Evolutionary conservation across 176 grass and related monocot genomes (phyloP), one percentile per base, ranked within the genome.

Genomic region (Oryza meridionalis): DNA sequence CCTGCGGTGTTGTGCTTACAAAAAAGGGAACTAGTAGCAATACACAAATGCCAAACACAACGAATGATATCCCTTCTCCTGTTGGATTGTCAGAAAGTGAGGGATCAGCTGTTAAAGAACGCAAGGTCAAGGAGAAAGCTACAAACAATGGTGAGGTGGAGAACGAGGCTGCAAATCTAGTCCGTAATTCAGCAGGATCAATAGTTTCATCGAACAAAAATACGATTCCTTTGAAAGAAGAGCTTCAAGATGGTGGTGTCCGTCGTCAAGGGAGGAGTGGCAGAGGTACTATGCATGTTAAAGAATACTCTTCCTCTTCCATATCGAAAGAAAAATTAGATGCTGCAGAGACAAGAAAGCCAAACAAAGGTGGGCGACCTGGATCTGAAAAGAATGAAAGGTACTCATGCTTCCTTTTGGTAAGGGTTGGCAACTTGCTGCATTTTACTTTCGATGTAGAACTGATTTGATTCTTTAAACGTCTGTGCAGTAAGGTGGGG

Each of bases 211-310:
- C 82, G 67, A 92, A 86, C 73, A 92, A 90, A 78, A 97, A 80
- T 75, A 97, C 75, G 69, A 77, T 90, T 72, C 81, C 84, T 67
- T 88, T 90, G 76, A 97, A 94, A 92, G 91, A 97, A 90, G 92
- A 97, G 66, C 82, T 92, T 77, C 86, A 89, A 85, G 82, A 90
- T 88, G 87, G 90, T 42, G 77, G 84, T 82, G 82, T 84, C 35
- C 63, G 68, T 50, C 84, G 81, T 61, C 87, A 90, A 38, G 94
- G 92, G 8, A 92, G 94, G 53, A 94, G 84, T 70, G 87, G 90
- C 82, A 94, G 90, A 69, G 87, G 90, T 31, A 76, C 77, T 66
- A 62, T 86, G 53, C 86, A 92, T 65, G 59, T 85, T 35, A 93
- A 94, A 62, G 83, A 87, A 25, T 85, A 90, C 68, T 88, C 88